phyloP scores from a whole-genome alignment of 257 asterid genomes.

The Rauvolfia tetraphylla region DNA sequence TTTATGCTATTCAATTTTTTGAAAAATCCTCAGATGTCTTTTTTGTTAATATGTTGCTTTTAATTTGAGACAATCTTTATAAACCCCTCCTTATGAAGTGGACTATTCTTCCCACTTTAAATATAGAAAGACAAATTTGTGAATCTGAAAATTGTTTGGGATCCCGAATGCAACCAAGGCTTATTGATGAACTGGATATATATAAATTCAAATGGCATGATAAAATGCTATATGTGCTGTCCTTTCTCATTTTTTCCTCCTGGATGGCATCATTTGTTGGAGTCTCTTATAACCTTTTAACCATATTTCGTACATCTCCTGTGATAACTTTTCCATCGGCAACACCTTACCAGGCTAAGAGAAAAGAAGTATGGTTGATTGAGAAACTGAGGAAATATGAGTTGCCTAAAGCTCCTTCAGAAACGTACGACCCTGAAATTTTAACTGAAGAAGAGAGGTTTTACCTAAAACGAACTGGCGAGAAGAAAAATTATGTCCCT shows the following conservation, averaged over 20 bases:
- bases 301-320: neutral
- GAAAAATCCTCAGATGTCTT: neutral
- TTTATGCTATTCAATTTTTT: neutral
- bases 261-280: neutral
- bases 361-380: constrained; percentile 91
- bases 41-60: neutral
- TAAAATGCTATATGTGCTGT: neutral
- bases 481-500: constrained; percentile 84
- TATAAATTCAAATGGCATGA: neutral
- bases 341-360: constrained; percentile 56
- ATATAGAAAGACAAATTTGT: neutral
- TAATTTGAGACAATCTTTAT: neutral
- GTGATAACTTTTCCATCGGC: neutral
- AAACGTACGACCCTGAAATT: constrained; percentile 84
- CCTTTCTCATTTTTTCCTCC: neutral
- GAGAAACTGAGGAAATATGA: constrained; percentile 83
- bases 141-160: neutral
- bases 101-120: neutral
- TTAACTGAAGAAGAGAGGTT: constrained; percentile 92
- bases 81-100: neutral
- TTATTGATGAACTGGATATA: neutral
- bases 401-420: constrained; percentile 59
- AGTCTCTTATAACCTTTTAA: neutral
- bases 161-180: neutral
- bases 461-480: constrained; percentile 86